Evolutionary conservation across 306 rosid species (phyloP).

Genomic region (Acacia crassicarpa): DNA sequence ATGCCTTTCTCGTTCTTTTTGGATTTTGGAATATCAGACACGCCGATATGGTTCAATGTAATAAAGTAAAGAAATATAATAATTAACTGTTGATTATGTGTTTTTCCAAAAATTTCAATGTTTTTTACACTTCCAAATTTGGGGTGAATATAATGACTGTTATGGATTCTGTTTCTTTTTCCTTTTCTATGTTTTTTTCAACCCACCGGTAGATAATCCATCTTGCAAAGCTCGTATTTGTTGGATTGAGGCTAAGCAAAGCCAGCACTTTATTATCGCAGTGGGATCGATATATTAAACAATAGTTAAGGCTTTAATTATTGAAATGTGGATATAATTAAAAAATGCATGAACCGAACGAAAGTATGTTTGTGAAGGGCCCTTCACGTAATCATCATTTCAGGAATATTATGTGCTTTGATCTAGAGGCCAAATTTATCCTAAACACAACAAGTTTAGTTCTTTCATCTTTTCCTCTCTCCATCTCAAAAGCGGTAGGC

Average conservation of each 20-base stretch:
- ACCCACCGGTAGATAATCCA: background rate
- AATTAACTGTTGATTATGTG: background rate
- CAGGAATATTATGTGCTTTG: slow-evolving; percentile 42
- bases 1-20: slow-evolving; percentile 9
- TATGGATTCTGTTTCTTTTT: background rate
- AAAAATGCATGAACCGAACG: slow-evolving; percentile 23
- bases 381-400: slow-evolving; percentile 42
- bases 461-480: background rate
- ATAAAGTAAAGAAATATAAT: background rate
- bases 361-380: slow-evolving; percentile 41
- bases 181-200: background rate
- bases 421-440: slow-evolving; percentile 17
- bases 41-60: background rate
- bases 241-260: slow-evolving; percentile 1
- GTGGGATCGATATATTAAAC: background rate
- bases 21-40: background rate
- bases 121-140: background rate
- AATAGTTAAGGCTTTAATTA: background rate
- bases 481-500: background rate
- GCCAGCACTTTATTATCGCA: background rate
- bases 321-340: background rate
- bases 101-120: background rate
- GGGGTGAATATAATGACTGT: background rate
- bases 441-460: slow-evolving; percentile 1
- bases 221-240: background rate